Percentiles rank a stretch among this genome's conserved stretches.
phyloP scores from a whole-genome alignment of 345 rosid species.

The Arabidopsis suecica region DNA sequence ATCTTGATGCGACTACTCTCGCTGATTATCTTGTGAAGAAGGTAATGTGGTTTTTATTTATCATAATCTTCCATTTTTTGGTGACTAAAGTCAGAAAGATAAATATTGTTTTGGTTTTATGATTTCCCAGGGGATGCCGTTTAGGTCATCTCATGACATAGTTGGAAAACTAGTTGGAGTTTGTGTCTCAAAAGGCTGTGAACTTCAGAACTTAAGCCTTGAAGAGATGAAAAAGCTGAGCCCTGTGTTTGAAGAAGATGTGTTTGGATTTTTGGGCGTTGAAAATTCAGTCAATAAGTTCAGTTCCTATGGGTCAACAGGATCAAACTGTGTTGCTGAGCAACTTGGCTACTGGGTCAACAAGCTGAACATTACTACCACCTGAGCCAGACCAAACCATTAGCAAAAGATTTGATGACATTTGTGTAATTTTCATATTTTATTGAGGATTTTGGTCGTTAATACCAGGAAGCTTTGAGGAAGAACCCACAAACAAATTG shows the following conservation, averaged over 20 bases:
- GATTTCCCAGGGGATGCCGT: constrained; percentile 75
- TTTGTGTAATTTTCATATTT: not conserved
- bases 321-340: constrained; percentile 62
- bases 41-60: constrained; percentile 45
- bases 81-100: not conserved
- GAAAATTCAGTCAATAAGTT: constrained; percentile 83
- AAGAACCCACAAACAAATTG: constrained; percentile 7
- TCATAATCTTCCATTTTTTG: not conserved
- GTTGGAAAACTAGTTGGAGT: constrained; percentile 89
- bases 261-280: constrained; percentile 73
- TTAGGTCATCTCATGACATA: constrained; percentile 92
- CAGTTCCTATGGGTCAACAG: constrained; percentile 78
- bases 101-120: not conserved
- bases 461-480: not conserved
- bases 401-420: constrained; percentile 12
- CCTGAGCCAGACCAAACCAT: constrained; percentile 20
- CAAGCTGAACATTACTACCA: constrained; percentile 50
- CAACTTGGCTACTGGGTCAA: constrained; percentile 72
- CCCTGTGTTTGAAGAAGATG: constrained; percentile 74
- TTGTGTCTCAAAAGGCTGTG: constrained; percentile 72
- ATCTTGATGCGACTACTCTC: constrained; percentile 94
- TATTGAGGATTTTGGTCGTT: constrained; percentile 10
- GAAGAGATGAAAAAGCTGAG: constrained; percentile 70
- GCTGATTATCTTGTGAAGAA: constrained; percentile 95
- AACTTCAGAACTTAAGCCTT: constrained; percentile 73